Conservation (phyloP, 2,329 filamentous ascomycete genomes). For the Scortechinia acanthostroma region DNA sequence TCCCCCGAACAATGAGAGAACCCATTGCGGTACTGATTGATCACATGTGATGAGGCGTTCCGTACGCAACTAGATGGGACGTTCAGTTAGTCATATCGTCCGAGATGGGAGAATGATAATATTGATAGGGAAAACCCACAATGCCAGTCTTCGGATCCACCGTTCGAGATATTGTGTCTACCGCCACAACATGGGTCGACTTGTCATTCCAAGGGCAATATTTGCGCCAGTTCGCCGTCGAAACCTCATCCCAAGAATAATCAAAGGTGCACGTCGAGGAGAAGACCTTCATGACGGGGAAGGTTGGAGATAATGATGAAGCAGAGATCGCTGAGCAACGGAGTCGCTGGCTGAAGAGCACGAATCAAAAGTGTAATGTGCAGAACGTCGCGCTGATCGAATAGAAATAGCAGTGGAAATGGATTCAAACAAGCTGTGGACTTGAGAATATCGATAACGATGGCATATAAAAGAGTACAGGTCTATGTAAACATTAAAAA, state of each 20-base stretch:
- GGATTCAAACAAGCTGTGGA: too few relatives aligned
- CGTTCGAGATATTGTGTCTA: neutral
- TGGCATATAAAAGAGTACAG: too few relatives aligned
- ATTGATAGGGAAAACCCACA: neutral
- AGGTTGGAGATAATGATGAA: too few relatives aligned
- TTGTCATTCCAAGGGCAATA: constrained; percentile 2
- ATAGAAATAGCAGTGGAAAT: too few relatives aligned
- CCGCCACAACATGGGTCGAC: neutral
- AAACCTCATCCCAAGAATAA: constrained; percentile 1
- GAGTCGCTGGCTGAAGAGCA: too few relatives aligned
- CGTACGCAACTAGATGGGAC: neutral
- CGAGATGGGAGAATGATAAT: too few relatives aligned
- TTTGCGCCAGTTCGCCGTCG: constrained; percentile 2
- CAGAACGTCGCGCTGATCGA: too few relatives aligned
- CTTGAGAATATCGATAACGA: too few relatives aligned
- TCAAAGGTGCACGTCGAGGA: constrained; percentile 1
- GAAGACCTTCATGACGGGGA: constrained; percentile 2
- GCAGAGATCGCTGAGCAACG: too few relatives aligned
- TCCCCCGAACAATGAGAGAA: neutral
- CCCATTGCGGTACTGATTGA: constrained; percentile 35
- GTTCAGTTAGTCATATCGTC: neutral
- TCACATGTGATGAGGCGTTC: constrained; percentile 32
- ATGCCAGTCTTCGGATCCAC: neutral
- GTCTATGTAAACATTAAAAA: too few relatives aligned
- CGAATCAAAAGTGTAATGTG: too few relatives aligned